Base-by-base conservation (phyloP, 2,329 filamentous ascomycete genomes). In the Alternaria arbusti region DNA sequence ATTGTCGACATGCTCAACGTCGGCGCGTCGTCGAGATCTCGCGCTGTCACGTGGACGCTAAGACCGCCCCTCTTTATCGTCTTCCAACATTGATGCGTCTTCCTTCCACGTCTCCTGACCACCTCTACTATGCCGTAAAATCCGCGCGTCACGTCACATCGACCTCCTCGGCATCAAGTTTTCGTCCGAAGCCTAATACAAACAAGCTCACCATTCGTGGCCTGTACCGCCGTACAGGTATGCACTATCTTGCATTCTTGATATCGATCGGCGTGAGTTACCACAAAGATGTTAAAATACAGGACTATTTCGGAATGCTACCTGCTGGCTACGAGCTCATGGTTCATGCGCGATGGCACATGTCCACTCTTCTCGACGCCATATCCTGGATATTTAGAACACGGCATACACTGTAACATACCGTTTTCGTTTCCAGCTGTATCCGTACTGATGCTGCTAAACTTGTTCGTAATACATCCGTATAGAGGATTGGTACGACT, bases 31-130 rank as follows among this genome's bases (percentile, higher is more conserved):
- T 43, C 20, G 15, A 45, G 49, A 26, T 30, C 62, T 52, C 64
- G 49, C 64, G 64, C 47, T 55, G 9, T 65, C 65, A 67, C 63
- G 65, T 67, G 65, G 6, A 55, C 32, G 54, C 59, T 55, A 63
- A 17, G 17, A 20, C 8, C 26, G 23, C 20, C 54, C 40, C 40
- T 47, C 43, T 12, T 13, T 22, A 5, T 23, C 13, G 17, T 51
- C n/a, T 6, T 5, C 11, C 47, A 12, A 30, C 30, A n/a, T 25
- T 3, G 22, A 25, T 9, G 20, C 20, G 8, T 20, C 22, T 12
- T 47, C 12, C 25, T 55, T 44, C 12, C 15, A 28, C 23, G 13
- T 15, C 13, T 11, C 17, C 45, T n/a, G 17, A 25, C 13, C 13
- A 46, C 44, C 13, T 23, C 44, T 15, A 46, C 22, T 46, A 8